Conservation (phyloP, 441 rosid species). For the Pelargonium fulgidum region DNA sequence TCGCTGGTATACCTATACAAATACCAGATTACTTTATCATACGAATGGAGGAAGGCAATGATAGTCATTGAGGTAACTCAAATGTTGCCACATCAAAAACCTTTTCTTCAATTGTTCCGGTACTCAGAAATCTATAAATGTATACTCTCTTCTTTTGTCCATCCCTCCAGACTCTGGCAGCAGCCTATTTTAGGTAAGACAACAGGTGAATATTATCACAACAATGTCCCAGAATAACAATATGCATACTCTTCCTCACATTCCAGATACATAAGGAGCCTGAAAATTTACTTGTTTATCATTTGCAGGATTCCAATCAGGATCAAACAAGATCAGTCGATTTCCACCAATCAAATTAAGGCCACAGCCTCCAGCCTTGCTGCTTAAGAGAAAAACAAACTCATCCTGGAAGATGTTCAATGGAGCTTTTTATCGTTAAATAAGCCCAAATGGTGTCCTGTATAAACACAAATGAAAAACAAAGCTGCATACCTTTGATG, state of each 20-base stretch:
- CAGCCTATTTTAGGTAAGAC: conserved; percentile 55
- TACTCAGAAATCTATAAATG: conserved; percentile 86
- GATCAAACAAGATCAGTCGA: conserved; percentile 91
- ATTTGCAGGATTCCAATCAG: conserved; percentile 99
- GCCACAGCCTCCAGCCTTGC: conserved; percentile 99
- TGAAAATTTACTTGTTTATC: conserved; percentile 77
- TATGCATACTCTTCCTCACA: conserved; percentile 6
- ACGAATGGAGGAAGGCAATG: not conserved
- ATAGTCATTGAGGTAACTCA: conserved; percentile 14
- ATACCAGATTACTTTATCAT: conserved; percentile 14
- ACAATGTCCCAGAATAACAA: conserved; percentile 20
- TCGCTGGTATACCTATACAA: conserved; percentile 86
- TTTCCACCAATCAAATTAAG: conserved; percentile 93
- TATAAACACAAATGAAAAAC: conserved; percentile 4
- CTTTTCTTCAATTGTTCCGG: conserved; percentile 99
- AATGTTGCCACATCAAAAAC: conserved; percentile 32
- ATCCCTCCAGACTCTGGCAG: conserved; percentile 99
- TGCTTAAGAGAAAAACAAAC: conserved; percentile 92
- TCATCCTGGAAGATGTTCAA: conserved; percentile 58
- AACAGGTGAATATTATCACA: conserved; percentile 20
- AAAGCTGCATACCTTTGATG: conserved; percentile 50
- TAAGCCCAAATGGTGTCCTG: conserved; percentile 18
- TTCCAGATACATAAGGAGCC: conserved; percentile 11
- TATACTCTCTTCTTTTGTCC: conserved; percentile 98
- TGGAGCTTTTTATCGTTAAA: conserved; percentile 15